These are phyloP conservation scores for Didymella exigua DNA, from an alignment of 2,329 filamentous ascomycete species.

Conservation along the genomic window DNA sequence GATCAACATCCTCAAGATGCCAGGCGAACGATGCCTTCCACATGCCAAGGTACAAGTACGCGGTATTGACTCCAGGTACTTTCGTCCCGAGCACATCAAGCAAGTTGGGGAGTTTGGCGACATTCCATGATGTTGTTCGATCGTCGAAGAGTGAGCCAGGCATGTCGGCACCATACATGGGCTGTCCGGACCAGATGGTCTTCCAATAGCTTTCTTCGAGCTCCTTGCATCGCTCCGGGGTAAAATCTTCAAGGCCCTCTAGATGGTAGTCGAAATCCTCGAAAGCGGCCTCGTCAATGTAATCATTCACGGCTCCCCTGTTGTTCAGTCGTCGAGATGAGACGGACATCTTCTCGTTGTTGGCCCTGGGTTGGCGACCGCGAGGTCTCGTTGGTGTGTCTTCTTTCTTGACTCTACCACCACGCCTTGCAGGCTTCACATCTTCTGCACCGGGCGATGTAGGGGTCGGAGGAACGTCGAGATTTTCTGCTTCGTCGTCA, in stretches of 20 bases:
- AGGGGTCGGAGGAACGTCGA: conserved; percentile 50
- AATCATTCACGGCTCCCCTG: conserved; percentile 75
- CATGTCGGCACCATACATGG: conserved; percentile 95
- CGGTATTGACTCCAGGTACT: conserved; percentile 96
- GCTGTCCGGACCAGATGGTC: conserved; percentile 90
- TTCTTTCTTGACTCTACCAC: conserved; percentile 39
- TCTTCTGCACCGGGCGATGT: conserved; percentile 52
- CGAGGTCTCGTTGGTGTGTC: conserved; percentile 61
- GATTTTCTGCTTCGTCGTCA: conserved; percentile 37
- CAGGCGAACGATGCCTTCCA: conserved; percentile 99
- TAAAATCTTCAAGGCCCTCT: conserved; percentile 82
- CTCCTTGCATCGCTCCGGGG: conserved; percentile 88
- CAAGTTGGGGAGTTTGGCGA: conserved; percentile 91
- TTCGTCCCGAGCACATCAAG: conserved; percentile 94
- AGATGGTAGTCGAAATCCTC: conserved; percentile 89
- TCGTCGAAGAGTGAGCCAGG: conserved; percentile 94
- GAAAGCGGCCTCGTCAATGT: conserved; percentile 88
- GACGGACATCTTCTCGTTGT: conserved; percentile 66
- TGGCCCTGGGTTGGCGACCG: conserved; percentile 55
- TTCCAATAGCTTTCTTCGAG: conserved; percentile 97
- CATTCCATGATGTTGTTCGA: conserved; percentile 82
- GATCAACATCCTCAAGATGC: conserved; percentile 97
- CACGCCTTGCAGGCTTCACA: conserved; percentile 39
- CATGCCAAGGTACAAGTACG: conserved; percentile 97
- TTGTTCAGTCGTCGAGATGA: conserved; percentile 88